Conservation (phyloP, 2,329 filamentous ascomycete species). For the Chaetomiaceae sp. region DNA sequence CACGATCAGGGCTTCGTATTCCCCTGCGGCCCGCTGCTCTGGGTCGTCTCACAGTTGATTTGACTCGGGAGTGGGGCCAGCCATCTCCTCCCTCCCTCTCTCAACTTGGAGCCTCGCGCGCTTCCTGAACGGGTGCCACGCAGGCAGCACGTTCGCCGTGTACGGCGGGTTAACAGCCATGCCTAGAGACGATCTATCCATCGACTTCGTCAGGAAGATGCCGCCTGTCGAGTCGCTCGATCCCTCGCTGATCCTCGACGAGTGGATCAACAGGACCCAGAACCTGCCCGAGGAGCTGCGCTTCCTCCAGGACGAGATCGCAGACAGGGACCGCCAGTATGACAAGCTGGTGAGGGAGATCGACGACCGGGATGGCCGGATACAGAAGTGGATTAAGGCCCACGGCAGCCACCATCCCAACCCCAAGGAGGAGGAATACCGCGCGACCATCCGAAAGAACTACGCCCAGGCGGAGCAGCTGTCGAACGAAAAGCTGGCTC, state of each 20-base stretch:
- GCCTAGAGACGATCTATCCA: conserved; percentile 69
- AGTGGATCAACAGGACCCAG: conserved; percentile 69
- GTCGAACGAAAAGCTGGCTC: conserved; percentile 67
- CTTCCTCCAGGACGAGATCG: conserved; percentile 78
- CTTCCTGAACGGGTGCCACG: background rate
- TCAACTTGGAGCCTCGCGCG: background rate
- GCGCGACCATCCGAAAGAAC: conserved; percentile 61
- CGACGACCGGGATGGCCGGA: conserved; percentile 64
- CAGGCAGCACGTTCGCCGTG: conserved; percentile 10
- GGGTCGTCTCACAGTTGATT: conserved; percentile 1
- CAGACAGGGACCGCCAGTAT: conserved; percentile 71
- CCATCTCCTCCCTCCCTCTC: background rate
- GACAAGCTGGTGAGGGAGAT: conserved; percentile 64
- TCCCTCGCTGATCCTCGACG: conserved; percentile 67
- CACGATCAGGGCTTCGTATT: background rate
- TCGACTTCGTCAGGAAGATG: conserved; percentile 66
- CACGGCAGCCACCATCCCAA: conserved; percentile 70
- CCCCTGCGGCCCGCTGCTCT: background rate
- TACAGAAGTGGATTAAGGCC: conserved; percentile 76
- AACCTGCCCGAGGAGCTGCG: conserved; percentile 79
- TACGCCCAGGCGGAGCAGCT: conserved; percentile 65
- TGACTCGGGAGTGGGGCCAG: conserved; percentile 5
- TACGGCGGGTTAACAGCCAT: conserved; percentile 53
- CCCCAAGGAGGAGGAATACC: conserved; percentile 67
- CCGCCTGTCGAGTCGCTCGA: conserved; percentile 56